phyloP scores from a whole-genome alignment of 495 filamentous ascomycete species.

The Lineolata rhizophorae region DNA sequence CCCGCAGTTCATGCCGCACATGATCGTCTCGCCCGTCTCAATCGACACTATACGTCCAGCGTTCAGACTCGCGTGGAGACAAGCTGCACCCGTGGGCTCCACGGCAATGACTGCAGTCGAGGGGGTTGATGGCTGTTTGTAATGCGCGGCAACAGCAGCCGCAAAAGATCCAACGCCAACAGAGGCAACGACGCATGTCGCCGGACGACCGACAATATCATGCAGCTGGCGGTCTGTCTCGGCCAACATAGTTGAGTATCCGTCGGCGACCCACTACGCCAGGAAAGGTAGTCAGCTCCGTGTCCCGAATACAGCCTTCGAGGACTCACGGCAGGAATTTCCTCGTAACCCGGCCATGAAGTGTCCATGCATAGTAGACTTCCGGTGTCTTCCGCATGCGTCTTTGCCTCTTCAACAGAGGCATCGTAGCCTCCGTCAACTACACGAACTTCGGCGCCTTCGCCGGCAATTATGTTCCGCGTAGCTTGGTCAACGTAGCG shows the following conservation, averaged over 20 bases:
- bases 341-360: constrained; percentile 35
- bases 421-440: constrained; percentile 37
- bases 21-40: constrained; percentile 32
- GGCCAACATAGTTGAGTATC: constrained; percentile 43
- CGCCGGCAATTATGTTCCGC: constrained; percentile 27
- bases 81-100: constrained; percentile 41
- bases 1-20: constrained; percentile 48
- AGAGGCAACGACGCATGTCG: constrained; percentile 28
- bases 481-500: constrained; percentile 27
- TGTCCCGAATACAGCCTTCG: constrained; percentile 1
- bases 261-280: constrained; percentile 44
- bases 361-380: constrained; percentile 43
- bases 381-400: constrained; percentile 14
- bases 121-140: constrained; percentile 19
- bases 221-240: constrained; percentile 36
- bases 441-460: constrained; percentile 32
- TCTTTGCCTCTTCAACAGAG: constrained; percentile 25
- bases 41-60: constrained; percentile 22
- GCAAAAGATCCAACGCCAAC: constrained; percentile 46
- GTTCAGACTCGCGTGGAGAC: constrained; percentile 28
- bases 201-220: constrained; percentile 8
- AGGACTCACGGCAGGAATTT: constrained; percentile 26
- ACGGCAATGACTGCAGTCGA: constrained; percentile 28
- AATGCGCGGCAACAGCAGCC: constrained; percentile 35
- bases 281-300: not conserved